phyloP scores from a whole-genome alignment of 2,329 filamentous ascomycete species.

The Aspergillus hortae region DNA sequence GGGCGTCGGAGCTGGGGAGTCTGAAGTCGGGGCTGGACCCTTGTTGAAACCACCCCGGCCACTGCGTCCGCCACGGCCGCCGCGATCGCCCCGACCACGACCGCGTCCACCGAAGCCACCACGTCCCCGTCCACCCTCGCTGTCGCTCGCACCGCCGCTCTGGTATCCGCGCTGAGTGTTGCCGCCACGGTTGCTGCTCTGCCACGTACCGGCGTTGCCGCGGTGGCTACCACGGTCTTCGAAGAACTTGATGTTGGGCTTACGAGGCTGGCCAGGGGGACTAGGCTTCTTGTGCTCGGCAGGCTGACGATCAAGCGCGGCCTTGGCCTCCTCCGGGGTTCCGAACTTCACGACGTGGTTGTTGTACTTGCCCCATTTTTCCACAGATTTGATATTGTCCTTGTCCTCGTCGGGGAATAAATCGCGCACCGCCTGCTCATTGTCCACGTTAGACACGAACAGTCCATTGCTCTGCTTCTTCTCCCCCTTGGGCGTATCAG shows the following conservation, averaged over 20 bases:
- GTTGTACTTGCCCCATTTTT: slow-evolving; percentile 66
- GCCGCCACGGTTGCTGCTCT: slow-evolving; percentile 57
- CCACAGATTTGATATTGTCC: slow-evolving; percentile 72
- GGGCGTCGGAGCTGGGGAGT: slow-evolving; percentile 29
- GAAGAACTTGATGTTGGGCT: slow-evolving; percentile 80
- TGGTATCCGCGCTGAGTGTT: slow-evolving; percentile 74
- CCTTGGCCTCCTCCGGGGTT: slow-evolving; percentile 73
- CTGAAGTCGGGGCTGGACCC: slow-evolving; percentile 42
- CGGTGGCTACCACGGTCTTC: slow-evolving; percentile 60
- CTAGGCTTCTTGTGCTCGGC: slow-evolving; percentile 71
- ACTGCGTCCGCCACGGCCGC: slow-evolving; percentile 42
- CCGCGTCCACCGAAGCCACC: slow-evolving; percentile 45
- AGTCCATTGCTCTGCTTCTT: slow-evolving; percentile 73
- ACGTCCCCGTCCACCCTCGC: slow-evolving; percentile 59
- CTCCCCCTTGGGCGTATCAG: slow-evolving; percentile 54
- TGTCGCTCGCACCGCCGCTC: slow-evolving; percentile 76
- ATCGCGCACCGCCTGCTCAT: slow-evolving; percentile 75
- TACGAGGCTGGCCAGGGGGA: slow-evolving; percentile 66
- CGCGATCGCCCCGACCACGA: slow-evolving; percentile 53
- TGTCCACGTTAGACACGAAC: slow-evolving; percentile 83
- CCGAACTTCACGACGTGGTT: slow-evolving; percentile 81
- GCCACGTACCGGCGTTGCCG: slow-evolving; percentile 56
- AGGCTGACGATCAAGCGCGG: slow-evolving; percentile 69
- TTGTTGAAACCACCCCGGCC: slow-evolving; percentile 61
- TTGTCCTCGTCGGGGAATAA: slow-evolving; percentile 81